Percentiles rank a stretch among this genome's conserved stretches.
Evolutionary conservation across 2,329 filamentous ascomycete genomes (phyloP).

Genomic region (Sarocladium strictum): DNA sequence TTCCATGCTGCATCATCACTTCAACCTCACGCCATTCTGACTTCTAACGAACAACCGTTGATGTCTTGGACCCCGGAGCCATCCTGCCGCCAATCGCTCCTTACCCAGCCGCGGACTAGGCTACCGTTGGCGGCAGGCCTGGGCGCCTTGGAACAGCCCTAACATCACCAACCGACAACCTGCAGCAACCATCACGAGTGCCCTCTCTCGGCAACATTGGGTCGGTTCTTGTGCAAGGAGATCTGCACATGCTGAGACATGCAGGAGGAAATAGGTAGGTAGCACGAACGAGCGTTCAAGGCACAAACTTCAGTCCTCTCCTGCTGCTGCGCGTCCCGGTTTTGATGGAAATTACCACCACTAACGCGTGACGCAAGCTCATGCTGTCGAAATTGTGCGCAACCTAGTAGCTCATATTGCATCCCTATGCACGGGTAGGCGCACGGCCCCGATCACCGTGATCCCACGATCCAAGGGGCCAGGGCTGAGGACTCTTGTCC

Average conservation of each 20-base stretch:
- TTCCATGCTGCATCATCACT: too few relatives aligned
- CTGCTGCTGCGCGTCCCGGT: background rate
- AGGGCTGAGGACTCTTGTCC: background rate
- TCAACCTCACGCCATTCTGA: too few relatives aligned
- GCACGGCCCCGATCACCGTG: constrained; percentile 4
- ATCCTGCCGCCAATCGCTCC: background rate
- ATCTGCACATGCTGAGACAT: background rate
- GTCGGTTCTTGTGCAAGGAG: background rate
- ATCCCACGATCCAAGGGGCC: constrained; percentile 3
- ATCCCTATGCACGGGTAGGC: background rate
- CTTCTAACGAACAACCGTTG: too few relatives aligned
- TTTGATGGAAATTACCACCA: background rate
- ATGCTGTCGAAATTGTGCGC: background rate
- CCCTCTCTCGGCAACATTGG: background rate
- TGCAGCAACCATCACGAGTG: background rate
- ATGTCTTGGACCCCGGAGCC: too few relatives aligned
- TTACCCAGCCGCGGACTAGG: constrained; percentile 1
- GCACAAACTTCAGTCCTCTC: background rate
- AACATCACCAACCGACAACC: background rate
- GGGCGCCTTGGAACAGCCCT: too few relatives aligned
- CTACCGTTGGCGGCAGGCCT: background rate
- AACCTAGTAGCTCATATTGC: constrained; percentile 1
- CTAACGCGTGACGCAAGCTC: constrained; percentile 3
- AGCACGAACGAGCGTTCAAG: background rate
- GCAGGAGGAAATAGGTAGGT: background rate